A percentile compares a stretch with the other conserved stretches of the same genome.
These are phyloP conservation scores for Tarenaya hassleriana DNA, from an alignment of 345 rosid genomes.

Conservation along the genomic window DNA sequence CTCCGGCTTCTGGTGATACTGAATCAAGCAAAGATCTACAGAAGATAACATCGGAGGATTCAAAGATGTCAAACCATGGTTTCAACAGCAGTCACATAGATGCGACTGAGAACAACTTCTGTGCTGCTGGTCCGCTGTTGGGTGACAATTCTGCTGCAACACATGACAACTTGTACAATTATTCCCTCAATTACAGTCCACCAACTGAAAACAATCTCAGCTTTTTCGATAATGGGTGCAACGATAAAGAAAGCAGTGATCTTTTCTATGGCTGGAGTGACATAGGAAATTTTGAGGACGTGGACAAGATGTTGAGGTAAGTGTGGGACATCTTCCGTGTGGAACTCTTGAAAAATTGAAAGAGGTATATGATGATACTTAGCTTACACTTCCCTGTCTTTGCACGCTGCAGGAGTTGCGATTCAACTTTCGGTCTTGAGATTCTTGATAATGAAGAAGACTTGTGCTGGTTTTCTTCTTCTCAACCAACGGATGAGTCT, in stretches of 20 bases:
- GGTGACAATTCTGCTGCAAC: constrained; percentile 35
- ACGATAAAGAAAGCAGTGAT: constrained; percentile 55
- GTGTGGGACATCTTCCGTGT: constrained; percentile 4
- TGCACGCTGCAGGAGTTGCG: constrained; percentile 60
- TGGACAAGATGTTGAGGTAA: constrained; percentile 88
- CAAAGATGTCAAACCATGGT: constrained; percentile 38
- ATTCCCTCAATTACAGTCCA: constrained; percentile 46
- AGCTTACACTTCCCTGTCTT: constrained; percentile 18
- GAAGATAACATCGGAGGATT: constrained; percentile 33
- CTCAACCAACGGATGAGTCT: constrained; percentile 45
- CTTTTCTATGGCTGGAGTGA: constrained; percentile 81
- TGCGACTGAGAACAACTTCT: constrained; percentile 30
- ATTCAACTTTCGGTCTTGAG: constrained; percentile 66
- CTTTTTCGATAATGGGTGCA: constrained; percentile 45
- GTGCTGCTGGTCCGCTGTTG: constrained; percentile 37
- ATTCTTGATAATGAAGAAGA: constrained; percentile 59
- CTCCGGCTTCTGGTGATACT: constrained; percentile 35
- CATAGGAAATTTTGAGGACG: constrained; percentile 84
- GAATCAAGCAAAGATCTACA: constrained; percentile 38
- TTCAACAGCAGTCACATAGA: constrained; percentile 31
- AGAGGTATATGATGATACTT: constrained; percentile 3
- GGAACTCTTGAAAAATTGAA: constrained; percentile 2
- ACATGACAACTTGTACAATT: constrained; percentile 33
- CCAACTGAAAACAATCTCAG: constrained; percentile 46
- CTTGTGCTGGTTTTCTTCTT: constrained; percentile 63